Evolutionary conservation across 2,329 filamentous ascomycete species (phyloP), one percentile per base, ranked within the genome.

Genomic region (Colletotrichum orbiculare): DNA sequence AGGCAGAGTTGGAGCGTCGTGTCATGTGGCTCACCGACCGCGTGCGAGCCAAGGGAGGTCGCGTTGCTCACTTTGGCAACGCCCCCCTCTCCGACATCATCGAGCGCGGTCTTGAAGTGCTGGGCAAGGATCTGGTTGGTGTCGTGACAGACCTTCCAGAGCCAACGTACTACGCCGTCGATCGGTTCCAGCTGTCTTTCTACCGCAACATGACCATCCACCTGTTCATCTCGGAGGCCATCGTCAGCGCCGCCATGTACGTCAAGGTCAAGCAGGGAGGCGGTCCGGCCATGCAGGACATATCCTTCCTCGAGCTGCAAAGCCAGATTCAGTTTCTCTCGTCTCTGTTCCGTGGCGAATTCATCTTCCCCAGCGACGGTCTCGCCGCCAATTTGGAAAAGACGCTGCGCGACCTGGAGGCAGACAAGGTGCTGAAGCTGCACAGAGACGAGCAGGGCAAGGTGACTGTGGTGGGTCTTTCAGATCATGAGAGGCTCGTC

Each of bases 121-220:
- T 99, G 0, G 96, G 96, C 0, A 92, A 93, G 58, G 91, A 96
- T 54, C 85, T 99, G 2, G 94, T 99, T 0, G 93, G 94, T 5
- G 82, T 90, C 5, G 85, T 97, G 0, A 86, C 90, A 42, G 93
- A 90, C 0, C 80, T 99, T 6, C 91, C 92, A 0, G 96, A 99
- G 75, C 92, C 93, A 15, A 98, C 96, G 0, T 98, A 93, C 77
- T 97, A 93, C 72, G 96, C 96, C 5, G 94, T 97, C 43, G 96
- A 99, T 76, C 87, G 94, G 57, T 99, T 99, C 81, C 96, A 99
- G 75, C 86, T 99, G 9, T 97, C 94, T 0, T 99, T 99, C 78
- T 99, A 99, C 79, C 90, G 96, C 56, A 99, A 99, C 78, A 98
- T 98, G 96, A 97, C 95, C 0, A 99, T 99, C 67, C 96, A 99